Evolutionary conservation across 192 early-diverging fungal species (phyloP).

Genomic region (Coemansia sp.): DNA sequence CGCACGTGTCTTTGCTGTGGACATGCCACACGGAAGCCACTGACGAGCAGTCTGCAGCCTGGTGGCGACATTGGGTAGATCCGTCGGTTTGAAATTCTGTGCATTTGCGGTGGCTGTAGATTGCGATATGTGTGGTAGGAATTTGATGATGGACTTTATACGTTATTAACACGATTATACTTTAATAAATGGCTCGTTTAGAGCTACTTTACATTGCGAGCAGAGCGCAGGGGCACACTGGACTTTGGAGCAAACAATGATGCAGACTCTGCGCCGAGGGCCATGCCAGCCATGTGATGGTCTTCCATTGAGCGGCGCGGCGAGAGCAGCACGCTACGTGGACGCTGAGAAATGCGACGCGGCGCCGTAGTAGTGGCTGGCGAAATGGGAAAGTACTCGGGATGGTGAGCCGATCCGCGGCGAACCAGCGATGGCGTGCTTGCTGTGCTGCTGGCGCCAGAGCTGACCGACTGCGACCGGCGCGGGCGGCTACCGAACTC

Average conservation of each 20-base stretch:
- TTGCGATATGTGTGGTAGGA: slow-evolving; percentile 13
- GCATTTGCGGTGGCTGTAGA: slow-evolving; percentile 50
- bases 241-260: slow-evolving; percentile 40
- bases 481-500: slow-evolving; percentile 38
- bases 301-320: slow-evolving; percentile 55
- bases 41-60: background rate
- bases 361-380: slow-evolving; percentile 12
- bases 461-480: slow-evolving; percentile 54
- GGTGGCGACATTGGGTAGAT: slow-evolving; percentile 24
- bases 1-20: slow-evolving; percentile 46
- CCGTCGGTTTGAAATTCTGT: slow-evolving; percentile 35
- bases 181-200: background rate
- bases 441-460: slow-evolving; percentile 41
- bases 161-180: background rate
- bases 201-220: slow-evolving; percentile 8
- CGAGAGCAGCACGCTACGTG: slow-evolving; percentile 52
- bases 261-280: slow-evolving; percentile 4
- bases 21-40: slow-evolving; percentile 27
- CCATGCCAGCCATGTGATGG: slow-evolving; percentile 24
- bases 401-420: slow-evolving; percentile 37
- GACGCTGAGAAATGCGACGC: slow-evolving; percentile 40
- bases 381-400: slow-evolving; percentile 35
- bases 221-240: slow-evolving; percentile 24
- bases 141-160: background rate
- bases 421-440: slow-evolving; percentile 38